Evolutionary conservation across 192 early-diverging fungal genomes (phyloP).

Genomic region (Physocladia obscura): DNA sequence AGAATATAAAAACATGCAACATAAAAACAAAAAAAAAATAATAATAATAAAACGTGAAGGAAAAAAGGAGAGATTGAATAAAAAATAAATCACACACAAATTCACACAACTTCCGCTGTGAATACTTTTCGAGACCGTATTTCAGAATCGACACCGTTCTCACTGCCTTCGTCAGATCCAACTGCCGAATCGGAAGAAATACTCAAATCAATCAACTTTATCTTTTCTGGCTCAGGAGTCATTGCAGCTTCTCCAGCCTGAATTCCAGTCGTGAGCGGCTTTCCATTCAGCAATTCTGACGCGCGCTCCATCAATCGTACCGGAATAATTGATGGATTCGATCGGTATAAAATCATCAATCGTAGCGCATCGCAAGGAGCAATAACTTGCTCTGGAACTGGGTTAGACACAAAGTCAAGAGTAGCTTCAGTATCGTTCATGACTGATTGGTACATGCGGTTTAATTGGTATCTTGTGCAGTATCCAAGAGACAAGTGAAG

Average conservation of each 20-base stretch:
- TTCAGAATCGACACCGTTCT: too few species aligned
- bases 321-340: constrained; percentile 31
- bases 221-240: not conserved
- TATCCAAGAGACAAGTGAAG: constrained; percentile 61
- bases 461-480: constrained; percentile 62
- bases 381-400: constrained; percentile 53
- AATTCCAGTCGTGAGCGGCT: constrained; percentile 25
- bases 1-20: too few species aligned
- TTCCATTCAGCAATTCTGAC: constrained; percentile 23
- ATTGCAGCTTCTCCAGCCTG: constrained; percentile 23
- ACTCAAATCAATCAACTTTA: too few species aligned
- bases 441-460: constrained; percentile 50
- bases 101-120: too few species aligned
- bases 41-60: too few species aligned
- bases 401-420: constrained; percentile 26
- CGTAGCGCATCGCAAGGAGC: constrained; percentile 67
- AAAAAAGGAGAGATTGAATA: too few species aligned
- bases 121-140: too few species aligned
- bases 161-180: too few species aligned
- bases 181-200: not conserved
- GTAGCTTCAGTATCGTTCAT: constrained; percentile 30
- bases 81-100: too few species aligned
- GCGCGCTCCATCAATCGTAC: constrained; percentile 32
- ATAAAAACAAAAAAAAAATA: too few species aligned
- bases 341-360: constrained; percentile 57